Conservation (phyloP, 352 stramenopile genomes). For the Phytophthora sp. region DNA sequence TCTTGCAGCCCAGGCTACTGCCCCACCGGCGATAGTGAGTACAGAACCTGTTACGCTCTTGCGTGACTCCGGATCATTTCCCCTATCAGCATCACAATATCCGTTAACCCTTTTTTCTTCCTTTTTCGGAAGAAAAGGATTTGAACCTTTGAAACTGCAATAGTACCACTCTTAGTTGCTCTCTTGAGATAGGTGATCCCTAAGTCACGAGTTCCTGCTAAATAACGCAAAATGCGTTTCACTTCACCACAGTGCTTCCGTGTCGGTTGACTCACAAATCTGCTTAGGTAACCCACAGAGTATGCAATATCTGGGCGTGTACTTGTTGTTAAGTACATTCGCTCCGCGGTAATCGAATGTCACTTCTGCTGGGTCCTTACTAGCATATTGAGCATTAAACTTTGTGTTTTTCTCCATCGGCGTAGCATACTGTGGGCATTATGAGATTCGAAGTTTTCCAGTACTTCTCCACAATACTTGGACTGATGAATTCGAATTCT, state of each 20-base stretch:
- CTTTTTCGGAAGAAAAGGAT: not conserved
- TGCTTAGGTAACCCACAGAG: too few species aligned
- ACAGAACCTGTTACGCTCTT: conserved; percentile 27
- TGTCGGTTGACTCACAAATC: too few species aligned
- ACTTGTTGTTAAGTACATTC: conserved; percentile 38
- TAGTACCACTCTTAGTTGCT: not conserved
- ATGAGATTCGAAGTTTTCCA: conserved; percentile 1
- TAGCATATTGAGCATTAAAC: not conserved
- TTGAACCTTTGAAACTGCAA: not conserved
- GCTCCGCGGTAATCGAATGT: conserved; percentile 17
- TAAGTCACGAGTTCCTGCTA: too few species aligned
- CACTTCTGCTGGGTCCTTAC: not conserved
- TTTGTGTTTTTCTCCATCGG: conserved; percentile 22
- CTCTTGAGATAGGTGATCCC: too few species aligned
- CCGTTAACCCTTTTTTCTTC: conserved; percentile 6
- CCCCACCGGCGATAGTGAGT: conserved; percentile 12
- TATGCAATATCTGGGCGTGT: conserved; percentile 27
- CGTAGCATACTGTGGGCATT: not conserved
- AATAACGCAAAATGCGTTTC: conserved; percentile 19
- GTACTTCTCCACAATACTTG: too few species aligned
- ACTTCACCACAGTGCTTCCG: too few species aligned
- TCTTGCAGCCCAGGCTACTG: conserved; percentile 8
- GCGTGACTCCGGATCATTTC: conserved; percentile 16
- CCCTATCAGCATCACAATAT: conserved; percentile 27
- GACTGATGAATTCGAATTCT: conserved; percentile 12